phyloP scores from a whole-genome alignment of 371 early-diverging fungal species.

The Fennellomyces sp. region DNA sequence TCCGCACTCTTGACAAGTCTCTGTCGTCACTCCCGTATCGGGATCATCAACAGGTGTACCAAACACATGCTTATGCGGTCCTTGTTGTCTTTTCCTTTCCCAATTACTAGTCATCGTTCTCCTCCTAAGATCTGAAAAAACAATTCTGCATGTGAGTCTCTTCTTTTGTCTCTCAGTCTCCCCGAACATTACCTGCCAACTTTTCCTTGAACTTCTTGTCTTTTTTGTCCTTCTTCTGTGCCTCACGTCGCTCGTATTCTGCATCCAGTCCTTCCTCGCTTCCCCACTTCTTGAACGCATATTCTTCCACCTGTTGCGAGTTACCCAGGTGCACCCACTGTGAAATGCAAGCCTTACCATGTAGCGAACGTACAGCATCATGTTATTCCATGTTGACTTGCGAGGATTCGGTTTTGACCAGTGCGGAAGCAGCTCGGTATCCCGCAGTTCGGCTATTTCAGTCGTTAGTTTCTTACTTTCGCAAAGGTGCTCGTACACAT shows the following conservation, averaged over 20 bases:
- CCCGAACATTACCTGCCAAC: slow-evolving; percentile 57
- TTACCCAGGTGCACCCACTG: background rate
- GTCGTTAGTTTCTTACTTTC: background rate
- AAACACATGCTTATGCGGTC: slow-evolving; percentile 77
- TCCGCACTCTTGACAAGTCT: slow-evolving; percentile 74
- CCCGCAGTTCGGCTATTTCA: slow-evolving; percentile 76
- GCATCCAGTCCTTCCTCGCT: slow-evolving; percentile 83
- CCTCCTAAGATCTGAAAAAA: slow-evolving; percentile 82
- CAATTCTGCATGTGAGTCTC: slow-evolving; percentile 3
- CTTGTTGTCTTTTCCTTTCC: slow-evolving; percentile 64
- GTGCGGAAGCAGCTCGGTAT: slow-evolving; percentile 73
- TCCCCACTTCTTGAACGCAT: slow-evolving; percentile 94
- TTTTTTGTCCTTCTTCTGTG: slow-evolving; percentile 79
- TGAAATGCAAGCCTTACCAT: slow-evolving; percentile 61
- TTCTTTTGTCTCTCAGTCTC: too few species aligned
- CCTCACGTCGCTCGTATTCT: slow-evolving; percentile 86
- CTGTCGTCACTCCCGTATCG: slow-evolving; percentile 48
- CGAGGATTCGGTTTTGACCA: slow-evolving; percentile 95
- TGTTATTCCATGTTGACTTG: slow-evolving; percentile 94
- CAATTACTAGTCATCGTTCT: slow-evolving; percentile 84
- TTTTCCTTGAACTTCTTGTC: slow-evolving; percentile 86
- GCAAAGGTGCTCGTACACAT: slow-evolving; percentile 12
- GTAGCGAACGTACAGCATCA: slow-evolving; percentile 89
- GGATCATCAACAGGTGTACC: slow-evolving; percentile 53
- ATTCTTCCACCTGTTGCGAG: slow-evolving; percentile 75